Conservation (phyloP, 208 protist species). For the Phytomonas francai region DNA sequence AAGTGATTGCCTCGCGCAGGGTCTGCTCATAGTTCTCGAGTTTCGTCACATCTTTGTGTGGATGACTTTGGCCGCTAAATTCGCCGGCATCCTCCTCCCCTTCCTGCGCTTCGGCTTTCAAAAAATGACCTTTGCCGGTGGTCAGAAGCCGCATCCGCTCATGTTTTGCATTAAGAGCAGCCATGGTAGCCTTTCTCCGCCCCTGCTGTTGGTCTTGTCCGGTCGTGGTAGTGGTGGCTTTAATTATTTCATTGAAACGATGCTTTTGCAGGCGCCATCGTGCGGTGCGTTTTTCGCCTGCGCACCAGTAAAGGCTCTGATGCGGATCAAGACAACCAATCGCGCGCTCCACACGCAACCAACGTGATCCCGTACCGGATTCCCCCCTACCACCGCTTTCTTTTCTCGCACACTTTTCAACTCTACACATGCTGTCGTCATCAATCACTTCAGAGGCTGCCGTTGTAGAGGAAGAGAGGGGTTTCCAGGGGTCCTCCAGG, state of each 20-base stretch:
- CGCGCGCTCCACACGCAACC: constrained; percentile 22
- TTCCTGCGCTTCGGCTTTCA: neutral
- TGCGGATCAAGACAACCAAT: constrained; percentile 68
- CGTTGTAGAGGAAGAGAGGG: neutral
- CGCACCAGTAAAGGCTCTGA: constrained; percentile 66
- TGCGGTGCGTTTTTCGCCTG: constrained; percentile 12
- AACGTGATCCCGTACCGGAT: neutral
- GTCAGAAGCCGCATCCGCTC: constrained; percentile 49
- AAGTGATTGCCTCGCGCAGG: constrained; percentile 36
- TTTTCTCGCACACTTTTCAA: too few species aligned
- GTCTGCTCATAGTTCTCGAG: constrained; percentile 21
- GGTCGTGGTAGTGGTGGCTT: constrained; percentile 10
- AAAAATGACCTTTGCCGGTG: constrained; percentile 13
- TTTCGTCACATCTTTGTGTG: neutral
- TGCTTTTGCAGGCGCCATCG: constrained; percentile 13
- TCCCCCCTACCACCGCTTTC: neutral
- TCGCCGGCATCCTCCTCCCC: too few species aligned
- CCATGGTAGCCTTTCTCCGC: constrained; percentile 1
- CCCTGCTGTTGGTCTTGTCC: constrained; percentile 5
- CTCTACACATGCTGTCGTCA: too few species aligned
- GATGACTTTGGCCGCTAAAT: neutral
- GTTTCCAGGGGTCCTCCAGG: constrained; percentile 33
- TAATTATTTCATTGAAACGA: constrained; percentile 5
- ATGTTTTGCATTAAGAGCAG: constrained; percentile 32
- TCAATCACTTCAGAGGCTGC: neutral